Conservation (phyloP, 2,329 filamentous ascomycete species). For the Leptographium wingfieldii region DNA sequence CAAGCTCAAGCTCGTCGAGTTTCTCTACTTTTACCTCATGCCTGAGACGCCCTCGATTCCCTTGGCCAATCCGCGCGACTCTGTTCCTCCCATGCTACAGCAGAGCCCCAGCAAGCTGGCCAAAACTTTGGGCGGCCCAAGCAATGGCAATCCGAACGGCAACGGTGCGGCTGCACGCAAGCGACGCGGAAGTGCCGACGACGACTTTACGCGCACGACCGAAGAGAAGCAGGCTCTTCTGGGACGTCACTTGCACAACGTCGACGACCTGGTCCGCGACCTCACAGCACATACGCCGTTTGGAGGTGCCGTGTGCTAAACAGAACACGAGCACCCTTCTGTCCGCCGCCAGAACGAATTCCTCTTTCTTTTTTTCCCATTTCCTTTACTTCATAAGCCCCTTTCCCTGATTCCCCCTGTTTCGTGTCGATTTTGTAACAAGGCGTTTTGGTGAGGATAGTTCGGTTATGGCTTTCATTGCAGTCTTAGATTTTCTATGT, state of each 20-base stretch:
- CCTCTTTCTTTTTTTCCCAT: not conserved
- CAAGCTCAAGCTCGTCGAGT: constrained; percentile 92
- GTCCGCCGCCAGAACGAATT: not conserved
- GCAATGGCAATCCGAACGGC: constrained; percentile 21
- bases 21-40: constrained; percentile 98
- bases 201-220: constrained; percentile 46
- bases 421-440: not conserved
- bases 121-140: constrained; percentile 35
- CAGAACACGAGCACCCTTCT: not conserved
- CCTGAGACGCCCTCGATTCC: constrained; percentile 60
- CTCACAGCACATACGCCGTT: constrained; percentile 68
- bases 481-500: not conserved
- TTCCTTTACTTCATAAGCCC: not conserved
- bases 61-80: constrained; percentile 23
- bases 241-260: constrained; percentile 65
- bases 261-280: constrained; percentile 76
- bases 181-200: constrained; percentile 5
- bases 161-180: constrained; percentile 4
- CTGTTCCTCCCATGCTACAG: constrained; percentile 42
- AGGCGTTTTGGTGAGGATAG: not conserved
- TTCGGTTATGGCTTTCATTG: not conserved
- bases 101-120: constrained; percentile 57
- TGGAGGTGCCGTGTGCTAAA: constrained; percentile 42
- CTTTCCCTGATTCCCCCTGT: not conserved
- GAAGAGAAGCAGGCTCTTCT: constrained; percentile 74